phyloP scores from a whole-genome alignment of 2,329 filamentous ascomycete genomes.

The Penicillium olsonii region DNA sequence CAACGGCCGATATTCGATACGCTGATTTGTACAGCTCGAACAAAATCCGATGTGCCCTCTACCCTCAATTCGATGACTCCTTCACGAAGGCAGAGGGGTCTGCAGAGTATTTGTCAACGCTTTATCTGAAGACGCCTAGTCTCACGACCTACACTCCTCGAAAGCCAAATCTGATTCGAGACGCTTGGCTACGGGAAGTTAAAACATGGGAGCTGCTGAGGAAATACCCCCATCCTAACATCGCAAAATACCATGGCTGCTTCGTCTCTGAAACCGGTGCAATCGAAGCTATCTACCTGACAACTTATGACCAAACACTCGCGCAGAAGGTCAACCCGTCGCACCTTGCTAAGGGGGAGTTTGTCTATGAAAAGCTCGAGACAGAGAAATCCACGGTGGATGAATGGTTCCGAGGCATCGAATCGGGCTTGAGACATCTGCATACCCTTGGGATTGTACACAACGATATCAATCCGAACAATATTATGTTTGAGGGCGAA shows the following conservation, averaged over 20 bases:
- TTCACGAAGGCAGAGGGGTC: constrained; percentile 3
- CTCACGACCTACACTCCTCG: constrained; percentile 3
- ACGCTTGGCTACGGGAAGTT: constrained; percentile 1
- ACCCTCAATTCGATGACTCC: constrained; percentile 3
- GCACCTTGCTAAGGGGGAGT: not conserved
- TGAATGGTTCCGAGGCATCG: constrained; percentile 18
- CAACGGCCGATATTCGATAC: not conserved
- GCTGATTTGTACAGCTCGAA: constrained; percentile 6
- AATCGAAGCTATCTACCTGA: constrained; percentile 5
- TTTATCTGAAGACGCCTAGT: constrained; percentile 7
- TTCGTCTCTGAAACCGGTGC: not conserved
- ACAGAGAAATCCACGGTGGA: not conserved
- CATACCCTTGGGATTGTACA: constrained; percentile 86
- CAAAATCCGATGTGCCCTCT: not conserved
- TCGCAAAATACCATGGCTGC: constrained; percentile 9
- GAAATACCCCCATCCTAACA: constrained; percentile 3
- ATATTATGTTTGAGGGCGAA: constrained; percentile 71
- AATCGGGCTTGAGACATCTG: constrained; percentile 71
- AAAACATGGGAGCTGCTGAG: constrained; percentile 7
- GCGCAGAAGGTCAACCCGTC: constrained; percentile 3
- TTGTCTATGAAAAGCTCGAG: not conserved
- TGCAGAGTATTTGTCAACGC: not conserved
- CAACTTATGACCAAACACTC: constrained; percentile 6
- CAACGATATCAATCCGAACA: constrained; percentile 89
- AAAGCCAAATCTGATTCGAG: not conserved